Evolutionary conservation across 1,139 yeast genomes (phyloP).

Genomic region (Debaryomyces nepalensis): DNA sequence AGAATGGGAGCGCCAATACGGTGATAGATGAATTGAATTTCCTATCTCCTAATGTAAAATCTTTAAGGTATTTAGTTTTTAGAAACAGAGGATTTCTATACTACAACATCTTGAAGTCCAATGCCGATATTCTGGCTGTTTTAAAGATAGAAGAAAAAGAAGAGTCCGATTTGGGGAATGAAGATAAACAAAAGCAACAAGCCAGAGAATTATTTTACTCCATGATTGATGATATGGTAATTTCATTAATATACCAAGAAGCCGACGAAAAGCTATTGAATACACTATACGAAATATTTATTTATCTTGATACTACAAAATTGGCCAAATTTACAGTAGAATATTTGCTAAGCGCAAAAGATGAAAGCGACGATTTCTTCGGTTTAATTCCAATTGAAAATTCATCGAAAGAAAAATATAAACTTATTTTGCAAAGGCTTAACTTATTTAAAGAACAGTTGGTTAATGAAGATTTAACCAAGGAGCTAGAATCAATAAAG

Average conservation of each 20-base stretch:
- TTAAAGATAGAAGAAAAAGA: conserved; percentile 14
- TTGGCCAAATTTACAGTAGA: conserved; percentile 70
- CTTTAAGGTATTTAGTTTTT: conserved; percentile 74
- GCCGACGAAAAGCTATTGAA: conserved; percentile 61
- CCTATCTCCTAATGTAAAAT: conserved; percentile 71
- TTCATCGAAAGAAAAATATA: conserved; percentile 17
- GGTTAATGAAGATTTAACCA: background rate
- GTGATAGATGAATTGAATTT: conserved; percentile 47
- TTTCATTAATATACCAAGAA: conserved; percentile 62
- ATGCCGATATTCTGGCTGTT: conserved; percentile 12
- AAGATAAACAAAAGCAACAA: conserved; percentile 17
- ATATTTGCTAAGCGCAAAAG: conserved; percentile 53
- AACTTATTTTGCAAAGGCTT: conserved; percentile 9
- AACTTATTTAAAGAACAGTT: background rate
- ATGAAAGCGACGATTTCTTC: conserved; percentile 50
- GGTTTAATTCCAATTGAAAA: conserved; percentile 40
- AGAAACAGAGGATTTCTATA: conserved; percentile 81
- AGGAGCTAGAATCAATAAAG: conserved; percentile 13
- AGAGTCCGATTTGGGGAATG: conserved; percentile 13
- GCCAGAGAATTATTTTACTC: conserved; percentile 40
- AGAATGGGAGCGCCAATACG: conserved; percentile 39
- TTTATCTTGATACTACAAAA: conserved; percentile 50
- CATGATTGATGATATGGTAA: conserved; percentile 59
- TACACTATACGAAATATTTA: conserved; percentile 53
- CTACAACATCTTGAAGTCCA: conserved; percentile 47